These are phyloP conservation scores for Sarocladium strictum DNA, from an alignment of 2,329 filamentous ascomycete genomes.

Conservation along the genomic window DNA sequence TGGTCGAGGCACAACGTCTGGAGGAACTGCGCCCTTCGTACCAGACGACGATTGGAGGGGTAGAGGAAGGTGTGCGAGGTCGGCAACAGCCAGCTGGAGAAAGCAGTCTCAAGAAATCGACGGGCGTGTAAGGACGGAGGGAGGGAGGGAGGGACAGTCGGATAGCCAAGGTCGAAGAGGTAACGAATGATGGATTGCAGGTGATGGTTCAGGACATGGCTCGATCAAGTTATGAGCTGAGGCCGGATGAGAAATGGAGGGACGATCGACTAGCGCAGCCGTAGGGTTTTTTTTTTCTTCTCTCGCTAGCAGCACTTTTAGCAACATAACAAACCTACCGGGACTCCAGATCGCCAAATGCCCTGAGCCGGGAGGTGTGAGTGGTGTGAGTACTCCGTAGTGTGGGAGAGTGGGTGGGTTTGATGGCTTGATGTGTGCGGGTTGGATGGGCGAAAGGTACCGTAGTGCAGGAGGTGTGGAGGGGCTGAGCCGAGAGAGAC, in stretches of 20 bases:
- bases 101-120: neutral
- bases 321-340: neutral
- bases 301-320: neutral
- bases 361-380: neutral
- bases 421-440: neutral
- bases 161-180: neutral
- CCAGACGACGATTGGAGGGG: neutral
- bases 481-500: neutral
- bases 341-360: conserved; percentile 3
- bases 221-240: conserved; percentile 5
- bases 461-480: neutral
- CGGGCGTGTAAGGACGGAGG: neutral
- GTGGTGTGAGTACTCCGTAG: neutral
- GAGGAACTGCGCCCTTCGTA: neutral
- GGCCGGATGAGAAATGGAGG: conserved; percentile 5
- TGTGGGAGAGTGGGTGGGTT: neutral
- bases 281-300: conserved; percentile 3
- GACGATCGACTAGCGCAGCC: conserved; percentile 6
- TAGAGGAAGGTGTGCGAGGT: neutral
- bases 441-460: neutral
- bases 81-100: no score
- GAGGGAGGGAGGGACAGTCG: neutral
- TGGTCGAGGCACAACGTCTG: neutral
- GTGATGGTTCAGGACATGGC: conserved; percentile 1
- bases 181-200: neutral